Conservation (phyloP, 2,329 filamentous ascomycete species). For the Penicillium crustosum region DNA sequence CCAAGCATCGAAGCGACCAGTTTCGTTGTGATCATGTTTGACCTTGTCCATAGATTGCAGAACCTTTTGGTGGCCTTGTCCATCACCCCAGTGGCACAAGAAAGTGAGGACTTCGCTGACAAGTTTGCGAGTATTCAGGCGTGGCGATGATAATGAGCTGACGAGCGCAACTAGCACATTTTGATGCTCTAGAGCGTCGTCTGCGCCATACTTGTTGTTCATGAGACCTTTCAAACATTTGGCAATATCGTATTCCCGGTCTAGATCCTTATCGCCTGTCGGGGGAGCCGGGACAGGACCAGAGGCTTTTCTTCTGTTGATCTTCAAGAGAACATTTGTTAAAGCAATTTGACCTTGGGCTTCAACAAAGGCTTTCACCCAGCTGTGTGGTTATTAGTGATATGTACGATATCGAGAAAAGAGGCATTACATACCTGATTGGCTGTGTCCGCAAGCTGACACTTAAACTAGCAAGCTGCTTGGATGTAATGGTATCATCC, state of each 20-base stretch:
- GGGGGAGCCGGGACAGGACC: constrained; percentile 66
- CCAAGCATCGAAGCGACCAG: constrained; percentile 95
- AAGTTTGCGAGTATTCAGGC: constrained; percentile 87
- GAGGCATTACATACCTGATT: constrained; percentile 59
- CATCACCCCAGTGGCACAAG: constrained; percentile 88
- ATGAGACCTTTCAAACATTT: constrained; percentile 97
- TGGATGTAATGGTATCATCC: constrained; percentile 89
- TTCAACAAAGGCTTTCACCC: constrained; percentile 96
- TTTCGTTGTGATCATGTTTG: constrained; percentile 84
- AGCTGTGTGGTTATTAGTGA: constrained; percentile 49
- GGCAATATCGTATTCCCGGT: constrained; percentile 93
- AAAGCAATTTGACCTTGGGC: constrained; percentile 95
- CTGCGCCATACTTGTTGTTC: constrained; percentile 99
- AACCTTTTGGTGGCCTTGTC: constrained; percentile 87
- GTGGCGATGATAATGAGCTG: constrained; percentile 81
- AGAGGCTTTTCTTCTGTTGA: constrained; percentile 80
- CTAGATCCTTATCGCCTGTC: constrained; percentile 73
- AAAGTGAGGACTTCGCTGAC: constrained; percentile 97
- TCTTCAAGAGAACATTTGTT: constrained; percentile 88
- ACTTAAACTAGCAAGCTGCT: constrained; percentile 87
- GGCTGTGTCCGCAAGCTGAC: constrained; percentile 95
- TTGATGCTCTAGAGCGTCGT: constrained; percentile 87
- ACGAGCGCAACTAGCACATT: constrained; percentile 86
- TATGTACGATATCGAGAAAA: not conserved
- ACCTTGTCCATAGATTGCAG: constrained; percentile 90